A percentile compares a stretch with the other conserved stretches of the same genome.
Evolutionary conservation across 2,329 filamentous ascomycete species (phyloP).

Genomic region (Aspergillus novoparasiticus): DNA sequence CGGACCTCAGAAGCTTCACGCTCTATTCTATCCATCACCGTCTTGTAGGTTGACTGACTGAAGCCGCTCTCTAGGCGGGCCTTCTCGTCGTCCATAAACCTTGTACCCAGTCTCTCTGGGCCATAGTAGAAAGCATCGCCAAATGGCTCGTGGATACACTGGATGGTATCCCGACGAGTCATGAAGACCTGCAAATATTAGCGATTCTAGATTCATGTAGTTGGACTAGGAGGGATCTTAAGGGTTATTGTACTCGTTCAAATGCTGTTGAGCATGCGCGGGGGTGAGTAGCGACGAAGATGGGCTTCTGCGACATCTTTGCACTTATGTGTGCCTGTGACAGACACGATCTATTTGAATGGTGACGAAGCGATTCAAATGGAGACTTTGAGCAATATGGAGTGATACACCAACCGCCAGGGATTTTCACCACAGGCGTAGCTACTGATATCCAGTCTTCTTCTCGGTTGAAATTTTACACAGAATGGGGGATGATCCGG

Average conservation of each 20-base stretch:
- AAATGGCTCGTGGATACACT: conserved; percentile 92
- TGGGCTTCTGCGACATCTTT: conserved; percentile 73
- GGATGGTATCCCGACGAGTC: conserved; percentile 79
- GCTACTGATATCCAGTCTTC: conserved; percentile 15
- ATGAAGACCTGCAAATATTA: conserved; percentile 76
- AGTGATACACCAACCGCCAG: conserved; percentile 22
- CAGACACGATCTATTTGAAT: not conserved
- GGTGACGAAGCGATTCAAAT: not conserved
- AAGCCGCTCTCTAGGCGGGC: conserved; percentile 48
- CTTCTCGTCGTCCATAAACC: conserved; percentile 72
- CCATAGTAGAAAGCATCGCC: conserved; percentile 97
- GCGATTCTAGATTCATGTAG: not conserved
- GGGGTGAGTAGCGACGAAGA: conserved; percentile 93
- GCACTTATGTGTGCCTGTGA: not conserved
- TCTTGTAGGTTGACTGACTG: conserved; percentile 50
- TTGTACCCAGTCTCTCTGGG: conserved; percentile 78
- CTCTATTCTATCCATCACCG: conserved; percentile 76
- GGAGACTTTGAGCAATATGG: not conserved
- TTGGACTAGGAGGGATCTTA: not conserved
- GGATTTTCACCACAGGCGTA: conserved; percentile 26
- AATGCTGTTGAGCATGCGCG: conserved; percentile 96
- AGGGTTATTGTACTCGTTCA: conserved; percentile 70
- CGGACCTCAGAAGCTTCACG: conserved; percentile 73
- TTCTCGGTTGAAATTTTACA: not conserved
- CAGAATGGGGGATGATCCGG: not conserved